Percentiles rank a stretch among this genome's conserved stretches.
phyloP scores from a whole-genome alignment of 140 eudicot species.

The Anethum foeniculum region DNA sequence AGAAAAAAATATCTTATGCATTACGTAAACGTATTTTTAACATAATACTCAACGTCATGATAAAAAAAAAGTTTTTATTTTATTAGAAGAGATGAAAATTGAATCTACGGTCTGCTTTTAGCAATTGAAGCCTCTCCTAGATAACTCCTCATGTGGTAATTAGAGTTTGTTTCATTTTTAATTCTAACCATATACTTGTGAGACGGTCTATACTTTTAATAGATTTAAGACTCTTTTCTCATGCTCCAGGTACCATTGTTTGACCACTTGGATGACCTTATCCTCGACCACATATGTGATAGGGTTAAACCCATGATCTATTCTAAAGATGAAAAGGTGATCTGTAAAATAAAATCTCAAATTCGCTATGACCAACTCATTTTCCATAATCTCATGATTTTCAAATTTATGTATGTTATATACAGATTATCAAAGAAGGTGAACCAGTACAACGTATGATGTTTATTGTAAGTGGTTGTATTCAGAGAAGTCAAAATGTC shows the following conservation, averaged over 20 bases:
- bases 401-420: neutral
- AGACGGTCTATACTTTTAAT: neutral
- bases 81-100: too few species aligned
- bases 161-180: neutral
- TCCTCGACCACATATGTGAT: constrained; percentile 89
- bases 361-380: neutral
- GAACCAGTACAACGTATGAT: constrained; percentile 74
- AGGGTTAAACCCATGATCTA: constrained; percentile 61
- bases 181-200: neutral
- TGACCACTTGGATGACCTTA: constrained; percentile 64
- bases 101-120: neutral
- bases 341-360: neutral
- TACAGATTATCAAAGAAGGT: constrained; percentile 78
- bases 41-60: neutral
- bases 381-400: neutral
- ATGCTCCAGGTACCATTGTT: constrained; percentile 67
- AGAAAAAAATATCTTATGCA: too few species aligned
- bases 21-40: neutral
- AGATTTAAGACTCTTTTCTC: neutral
- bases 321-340: constrained; percentile 76
- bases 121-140: neutral
- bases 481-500: constrained; percentile 64
- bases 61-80: too few species aligned
- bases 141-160: neutral
- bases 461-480: constrained; percentile 61